phyloP scores from a whole-genome alignment of 192 early-diverging fungal genomes.

The Coemansia sp. region DNA sequence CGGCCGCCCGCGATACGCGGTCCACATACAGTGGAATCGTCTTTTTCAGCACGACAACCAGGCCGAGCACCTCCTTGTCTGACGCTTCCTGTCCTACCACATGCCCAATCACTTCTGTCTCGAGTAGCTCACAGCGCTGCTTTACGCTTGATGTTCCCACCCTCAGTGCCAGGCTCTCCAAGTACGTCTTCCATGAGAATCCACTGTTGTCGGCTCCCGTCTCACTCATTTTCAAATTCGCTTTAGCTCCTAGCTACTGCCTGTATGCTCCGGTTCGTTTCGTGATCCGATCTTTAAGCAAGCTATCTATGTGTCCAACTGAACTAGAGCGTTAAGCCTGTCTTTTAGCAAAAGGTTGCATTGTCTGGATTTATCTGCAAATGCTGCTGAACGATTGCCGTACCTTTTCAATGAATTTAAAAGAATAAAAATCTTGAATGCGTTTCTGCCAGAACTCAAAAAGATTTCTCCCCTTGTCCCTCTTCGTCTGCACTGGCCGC shows the following conservation, averaged over 20 bases:
- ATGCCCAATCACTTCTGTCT: slow-evolving; percentile 42
- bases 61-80: slow-evolving; percentile 31
- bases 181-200: slow-evolving; percentile 60
- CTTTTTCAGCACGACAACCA: slow-evolving; percentile 57
- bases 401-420: neutral
- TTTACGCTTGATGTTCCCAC: slow-evolving; percentile 59
- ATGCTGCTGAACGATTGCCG: no score
- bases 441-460: neutral
- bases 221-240: slow-evolving; percentile 19
- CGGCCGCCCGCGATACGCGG: slow-evolving; percentile 59
- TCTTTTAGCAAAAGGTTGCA: no score
- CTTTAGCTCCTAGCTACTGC: neutral
- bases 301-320: no score
- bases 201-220: neutral
- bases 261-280: neutral
- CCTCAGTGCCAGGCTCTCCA: slow-evolving; percentile 52
- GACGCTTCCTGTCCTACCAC: slow-evolving; percentile 31
- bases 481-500: neutral
- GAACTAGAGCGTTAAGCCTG: no score
- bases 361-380: no score
- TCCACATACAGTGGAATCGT: slow-evolving; percentile 72
- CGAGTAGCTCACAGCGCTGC: slow-evolving; percentile 53
- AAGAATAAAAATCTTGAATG: neutral
- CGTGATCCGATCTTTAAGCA: no score
- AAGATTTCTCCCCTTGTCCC: neutral